Conservation (phyloP, 495 filamentous ascomycete species). For the Trichoderma reesei region DNA sequence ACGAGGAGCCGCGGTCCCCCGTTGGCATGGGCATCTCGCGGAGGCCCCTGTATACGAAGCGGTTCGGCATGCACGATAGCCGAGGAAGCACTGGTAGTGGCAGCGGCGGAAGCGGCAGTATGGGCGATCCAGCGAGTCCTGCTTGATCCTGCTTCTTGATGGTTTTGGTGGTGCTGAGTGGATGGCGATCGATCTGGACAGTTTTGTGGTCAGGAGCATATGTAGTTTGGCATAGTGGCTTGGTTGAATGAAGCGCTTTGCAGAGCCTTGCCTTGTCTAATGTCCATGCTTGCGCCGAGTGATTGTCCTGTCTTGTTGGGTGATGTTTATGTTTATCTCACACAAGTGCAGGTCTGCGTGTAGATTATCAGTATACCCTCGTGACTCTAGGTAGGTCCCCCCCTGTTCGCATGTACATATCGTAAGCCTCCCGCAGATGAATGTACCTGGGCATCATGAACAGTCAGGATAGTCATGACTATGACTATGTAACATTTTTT, state of each 20-base stretch:
- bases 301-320: neutral
- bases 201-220: neutral
- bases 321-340: neutral
- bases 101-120: slow-evolving; percentile 25
- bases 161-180: neutral
- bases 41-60: neutral
- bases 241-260: slow-evolving; percentile 7
- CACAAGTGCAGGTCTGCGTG: too few relatives aligned
- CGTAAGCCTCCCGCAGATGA: too few relatives aligned
- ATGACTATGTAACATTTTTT: too few relatives aligned
- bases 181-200: neutral
- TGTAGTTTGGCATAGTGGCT: slow-evolving; percentile 7
- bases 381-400: too few relatives aligned
- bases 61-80: slow-evolving; percentile 14
- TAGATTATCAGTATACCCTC: too few relatives aligned
- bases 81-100: slow-evolving; percentile 25
- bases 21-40: neutral
- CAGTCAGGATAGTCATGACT: too few relatives aligned
- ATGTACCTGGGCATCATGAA: too few relatives aligned
- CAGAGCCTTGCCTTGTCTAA: neutral
- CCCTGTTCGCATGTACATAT: too few relatives aligned
- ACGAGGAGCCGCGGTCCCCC: slow-evolving; percentile 24
- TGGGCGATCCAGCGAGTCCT: slow-evolving; percentile 22
- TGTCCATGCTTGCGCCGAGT: neutral
- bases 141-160: slow-evolving; percentile 13